Evolutionary conservation across 768 basidiomycete species (phyloP), one percentile per base, ranked within the genome.

Genomic region (Chlorophyllum brunneum): DNA sequence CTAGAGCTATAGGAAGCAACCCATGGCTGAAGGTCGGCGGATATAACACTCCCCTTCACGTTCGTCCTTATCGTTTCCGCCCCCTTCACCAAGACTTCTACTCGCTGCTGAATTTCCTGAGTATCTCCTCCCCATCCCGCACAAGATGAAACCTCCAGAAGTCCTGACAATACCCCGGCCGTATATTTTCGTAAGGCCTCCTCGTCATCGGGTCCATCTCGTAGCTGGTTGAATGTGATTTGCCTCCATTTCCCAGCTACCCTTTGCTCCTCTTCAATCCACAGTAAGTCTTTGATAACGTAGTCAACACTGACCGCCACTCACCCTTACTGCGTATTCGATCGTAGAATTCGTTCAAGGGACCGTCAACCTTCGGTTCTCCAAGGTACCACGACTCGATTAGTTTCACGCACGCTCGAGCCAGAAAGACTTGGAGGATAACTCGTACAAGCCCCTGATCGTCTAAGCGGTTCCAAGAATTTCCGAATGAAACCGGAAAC

Each of bases 211-310:
- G 16, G 8, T 9, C 47, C 47, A 26, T 40, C 24, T 27, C 26
- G 26, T 1, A 40, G 5, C 22, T 58, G 51, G 3, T 40, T 27
- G 33, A 45, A 58, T 2, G 79, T 80, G 54, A 81, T 59, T 27
- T 78, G 72, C 48, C 79, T 70, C 79, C 79, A 81, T 31, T 74
- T 67, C 39, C 77, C 80, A 22, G 68, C 63, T 20, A 74, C 64
- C 42, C 39, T 33, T 42, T 46, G 41, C 37, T 59, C 48, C 51
- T 55, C 49, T 54, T 2, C 10, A 11, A 15, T 49, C 11, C 16
- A 18, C 13, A n/a, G 6, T 40, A 8, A 40, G 27, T 15, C 15
- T 31, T 8, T 31, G 30, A n/a, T 20, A n/a, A 11, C 10, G 26
- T n/a, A n/a, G n/a, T n/a, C n/a, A 8, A 39, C 15, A 5, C 20